Base-by-base conservation (phyloP, 352 stramenopile genomes). In the Phytophthora cactorum region DNA sequence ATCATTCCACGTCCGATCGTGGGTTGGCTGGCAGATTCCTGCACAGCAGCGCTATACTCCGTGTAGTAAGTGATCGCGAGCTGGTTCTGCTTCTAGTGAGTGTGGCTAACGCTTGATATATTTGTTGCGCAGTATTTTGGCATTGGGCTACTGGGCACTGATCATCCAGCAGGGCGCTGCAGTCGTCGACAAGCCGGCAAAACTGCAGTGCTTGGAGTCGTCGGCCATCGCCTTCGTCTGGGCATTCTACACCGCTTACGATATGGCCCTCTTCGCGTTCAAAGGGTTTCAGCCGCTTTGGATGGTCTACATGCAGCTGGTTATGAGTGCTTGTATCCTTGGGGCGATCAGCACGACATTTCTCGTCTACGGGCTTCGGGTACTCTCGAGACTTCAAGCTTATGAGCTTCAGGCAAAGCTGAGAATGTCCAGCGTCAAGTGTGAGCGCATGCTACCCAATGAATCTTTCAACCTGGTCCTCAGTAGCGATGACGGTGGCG, bases 71-170 rank as follows among this genome's bases (percentile, higher is more conserved):
- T 76, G 10, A 6, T 29, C 28, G 15, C 25, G 25, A 10, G 10
- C 49, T 54, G 32, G 12, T 59, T 3, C 25, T 38, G 49, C 17
- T 25, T 17, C 15, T 32, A 29, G 43, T 51, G 32, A 6, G 4
- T 34, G 15, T 47, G 39, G 5, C 39, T 62, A 34, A 58, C 17
- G 32, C 22, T 22, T 22, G 22, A 22, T 22, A 22, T 47, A 52
- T n/a, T 58, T 49, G 11, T 22, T 51, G 32, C n/a, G 22, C 59
- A 84, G 74, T 34, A 84, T 88, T 56, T 67, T 87, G 65, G 78
- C 79, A 27, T 60, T 90, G 29, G 68, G 54, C 5, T 90, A 86
- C 51, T 89, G 82, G 79, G 70, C 81, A 55, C 74, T 76, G 14
- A 80, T 90, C 28, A 84, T 86, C 44, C 78, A 88, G 53, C 63